Evolutionary conservation across 768 basidiomycete genomes (phyloP), one percentile per base, ranked within the genome.

Genomic region (Tylopilus subfusipes): DNA sequence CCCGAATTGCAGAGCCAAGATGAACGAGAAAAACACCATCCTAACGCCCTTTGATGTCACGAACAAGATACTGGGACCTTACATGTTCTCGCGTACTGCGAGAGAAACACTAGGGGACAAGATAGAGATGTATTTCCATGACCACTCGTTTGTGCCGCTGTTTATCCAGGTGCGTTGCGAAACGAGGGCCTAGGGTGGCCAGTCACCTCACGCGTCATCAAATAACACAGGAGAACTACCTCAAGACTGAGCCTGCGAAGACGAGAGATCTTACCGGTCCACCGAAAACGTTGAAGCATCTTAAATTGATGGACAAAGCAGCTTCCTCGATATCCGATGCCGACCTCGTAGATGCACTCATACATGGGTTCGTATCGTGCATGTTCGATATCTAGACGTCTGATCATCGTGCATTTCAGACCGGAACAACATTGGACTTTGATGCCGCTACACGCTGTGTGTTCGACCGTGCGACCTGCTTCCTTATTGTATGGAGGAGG

Each of bases 121-220:
- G 75, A 90, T 96, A 76, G 96, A 98, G 50, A 69, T 91, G 56
- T 99, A 98, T 71, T 99, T 98, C 73, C 93, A 97, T 54, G 97
- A 99, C 64, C 90, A 93, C 66, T 84, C 88, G 1, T 93, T 98
- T 61, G 82, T 98, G 45, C 97, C 97, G 0, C 72, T 99, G 30
- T 98, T 99, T 70, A 89, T 98, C 43, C 93, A 97, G 79, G 93
- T 92, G 42, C 70, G 57, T 58, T 42, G 48, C 10, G 19, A 24
- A 10, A 7, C 19, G 8, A 3, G 5, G 5, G 5, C 4, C 2
- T 11, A 18, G 18, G 7, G 13, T 22, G n/a, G n/a, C n/a, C n/a
- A 24, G 8, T 21, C 9, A 42, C 21, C 21, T 33, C 18, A 57
- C 45, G n/a, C 1, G 2, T 36, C 25, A 48, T n/a, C n/a, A 8